Conservation (phyloP, 768 basidiomycete genomes). For the Mycena albidolilacea region DNA sequence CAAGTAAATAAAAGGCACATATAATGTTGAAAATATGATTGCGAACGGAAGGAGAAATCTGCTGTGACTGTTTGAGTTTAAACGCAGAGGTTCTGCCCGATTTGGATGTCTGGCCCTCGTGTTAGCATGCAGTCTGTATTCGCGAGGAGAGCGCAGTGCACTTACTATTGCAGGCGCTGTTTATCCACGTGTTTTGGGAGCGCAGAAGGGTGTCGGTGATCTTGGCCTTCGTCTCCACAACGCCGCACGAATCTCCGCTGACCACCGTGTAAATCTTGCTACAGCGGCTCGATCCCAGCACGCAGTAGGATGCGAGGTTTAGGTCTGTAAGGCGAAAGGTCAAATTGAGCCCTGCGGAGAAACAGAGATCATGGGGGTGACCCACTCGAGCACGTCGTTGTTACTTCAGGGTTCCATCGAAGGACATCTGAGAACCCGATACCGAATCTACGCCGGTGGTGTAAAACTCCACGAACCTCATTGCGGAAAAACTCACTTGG, state of each 20-base stretch:
- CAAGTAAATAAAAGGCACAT: no score
- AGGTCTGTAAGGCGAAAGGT: not conserved
- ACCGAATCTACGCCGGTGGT: no score
- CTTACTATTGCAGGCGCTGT: conserved; percentile 1
- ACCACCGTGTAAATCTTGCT: conserved; percentile 1
- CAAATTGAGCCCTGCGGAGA: not conserved
- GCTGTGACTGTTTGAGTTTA: no score
- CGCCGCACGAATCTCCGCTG: conserved; percentile 25
- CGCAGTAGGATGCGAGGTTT: conserved; percentile 13
- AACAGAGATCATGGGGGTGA: not conserved
- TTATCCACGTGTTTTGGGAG: conserved; percentile 13
- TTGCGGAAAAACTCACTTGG: not conserved
- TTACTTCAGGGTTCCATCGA: conserved; percentile 7
- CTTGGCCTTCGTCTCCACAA: conserved; percentile 11
- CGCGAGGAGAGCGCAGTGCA: no score
- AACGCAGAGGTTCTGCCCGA: not conserved
- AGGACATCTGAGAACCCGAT: not conserved
- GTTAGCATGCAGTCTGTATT: no score
- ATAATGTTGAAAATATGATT: no score
- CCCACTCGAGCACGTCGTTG: not conserved
- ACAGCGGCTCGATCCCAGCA: not conserved
- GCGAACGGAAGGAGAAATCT: no score
- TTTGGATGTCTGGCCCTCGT: not conserved
- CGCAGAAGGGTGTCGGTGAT: conserved; percentile 1
- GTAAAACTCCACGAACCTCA: no score